These are phyloP conservation scores for Leptographium radiaticola DNA, from an alignment of 2,329 filamentous ascomycete genomes.

Conservation along the genomic window DNA sequence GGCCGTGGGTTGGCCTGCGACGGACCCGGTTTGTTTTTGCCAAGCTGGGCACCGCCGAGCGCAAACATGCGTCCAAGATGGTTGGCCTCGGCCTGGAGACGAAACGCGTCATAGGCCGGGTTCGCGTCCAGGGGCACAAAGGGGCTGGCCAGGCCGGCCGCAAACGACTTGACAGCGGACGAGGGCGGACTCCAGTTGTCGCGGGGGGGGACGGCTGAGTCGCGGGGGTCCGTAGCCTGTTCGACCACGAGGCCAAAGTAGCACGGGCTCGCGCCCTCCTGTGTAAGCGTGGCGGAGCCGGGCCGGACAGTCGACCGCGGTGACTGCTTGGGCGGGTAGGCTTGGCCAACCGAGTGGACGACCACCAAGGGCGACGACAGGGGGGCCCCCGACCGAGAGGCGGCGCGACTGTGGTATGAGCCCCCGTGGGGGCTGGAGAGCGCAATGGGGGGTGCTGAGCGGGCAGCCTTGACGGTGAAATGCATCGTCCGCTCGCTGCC, in stretches of 20 bases:
- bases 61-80: conserved; percentile 32
- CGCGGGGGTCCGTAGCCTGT: conserved; percentile 43
- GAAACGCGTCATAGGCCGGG: conserved; percentile 71
- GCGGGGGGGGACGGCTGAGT: conserved; percentile 49
- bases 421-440: conserved; percentile 21
- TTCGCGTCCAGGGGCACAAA: conserved; percentile 58
- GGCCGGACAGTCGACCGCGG: conserved; percentile 17
- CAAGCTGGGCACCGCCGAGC: conserved; percentile 28
- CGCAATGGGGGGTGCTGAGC: conserved; percentile 21
- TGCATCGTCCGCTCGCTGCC: conserved; percentile 23
- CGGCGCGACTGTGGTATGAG: conserved; percentile 24
- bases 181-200: conserved; percentile 65
- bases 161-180: conserved; percentile 58
- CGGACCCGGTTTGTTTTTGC: background rate
- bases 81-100: conserved; percentile 56
- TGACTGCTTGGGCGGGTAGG: conserved; percentile 37
- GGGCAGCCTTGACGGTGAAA: conserved; percentile 34
- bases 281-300: conserved; percentile 2
- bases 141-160: conserved; percentile 53
- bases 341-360: conserved; percentile 41
- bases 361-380: conserved; percentile 33
- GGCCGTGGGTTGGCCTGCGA: conserved; percentile 15
- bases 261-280: conserved; percentile 54
- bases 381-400: conserved; percentile 35
- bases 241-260: conserved; percentile 74